Evolutionary conservation across 495 filamentous ascomycete genomes (phyloP).

Genomic region (Podospora fimiseda): DNA sequence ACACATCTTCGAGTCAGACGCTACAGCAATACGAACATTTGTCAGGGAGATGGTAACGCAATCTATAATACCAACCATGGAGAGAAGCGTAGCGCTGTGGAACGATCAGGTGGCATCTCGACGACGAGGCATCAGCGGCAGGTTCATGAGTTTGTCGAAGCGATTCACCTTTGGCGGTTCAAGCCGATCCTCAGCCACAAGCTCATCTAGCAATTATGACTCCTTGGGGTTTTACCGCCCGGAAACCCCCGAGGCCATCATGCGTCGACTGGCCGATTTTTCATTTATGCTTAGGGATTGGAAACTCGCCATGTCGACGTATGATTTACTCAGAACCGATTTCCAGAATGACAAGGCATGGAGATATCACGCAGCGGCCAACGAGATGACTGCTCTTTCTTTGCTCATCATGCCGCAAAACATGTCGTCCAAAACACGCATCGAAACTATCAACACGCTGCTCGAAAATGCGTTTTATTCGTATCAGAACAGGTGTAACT

Average conservation of each 20-base stretch:
- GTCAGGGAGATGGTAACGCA: slow-evolving; percentile 90
- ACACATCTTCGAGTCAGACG: slow-evolving; percentile 88
- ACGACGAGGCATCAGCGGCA: slow-evolving; percentile 75
- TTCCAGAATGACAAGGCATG: slow-evolving; percentile 94
- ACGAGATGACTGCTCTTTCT: slow-evolving; percentile 87
- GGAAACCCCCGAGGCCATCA: slow-evolving; percentile 75
- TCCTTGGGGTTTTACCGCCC: slow-evolving; percentile 73
- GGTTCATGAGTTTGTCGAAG: slow-evolving; percentile 88
- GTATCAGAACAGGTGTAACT: slow-evolving; percentile 76
- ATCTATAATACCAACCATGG: slow-evolving; percentile 90
- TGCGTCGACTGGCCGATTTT: slow-evolving; percentile 92
- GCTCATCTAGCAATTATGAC: slow-evolving; percentile 68
- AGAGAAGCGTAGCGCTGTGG: slow-evolving; percentile 81
- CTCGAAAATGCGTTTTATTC: slow-evolving; percentile 86
- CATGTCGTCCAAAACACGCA: slow-evolving; percentile 62
- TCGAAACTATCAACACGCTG: slow-evolving; percentile 75
- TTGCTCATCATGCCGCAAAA: slow-evolving; percentile 67
- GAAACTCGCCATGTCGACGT: slow-evolving; percentile 84
- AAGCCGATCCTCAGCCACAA: slow-evolving; percentile 36
- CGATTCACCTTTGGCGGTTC: slow-evolving; percentile 69
- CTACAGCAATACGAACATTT: slow-evolving; percentile 76
- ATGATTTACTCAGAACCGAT: slow-evolving; percentile 80
- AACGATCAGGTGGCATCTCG: slow-evolving; percentile 96
- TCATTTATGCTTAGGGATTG: slow-evolving; percentile 94
- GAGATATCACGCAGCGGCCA: slow-evolving; percentile 85